Conservation (phyloP, 2,329 filamentous ascomycete genomes). For the Diaporthe humulicola region DNA sequence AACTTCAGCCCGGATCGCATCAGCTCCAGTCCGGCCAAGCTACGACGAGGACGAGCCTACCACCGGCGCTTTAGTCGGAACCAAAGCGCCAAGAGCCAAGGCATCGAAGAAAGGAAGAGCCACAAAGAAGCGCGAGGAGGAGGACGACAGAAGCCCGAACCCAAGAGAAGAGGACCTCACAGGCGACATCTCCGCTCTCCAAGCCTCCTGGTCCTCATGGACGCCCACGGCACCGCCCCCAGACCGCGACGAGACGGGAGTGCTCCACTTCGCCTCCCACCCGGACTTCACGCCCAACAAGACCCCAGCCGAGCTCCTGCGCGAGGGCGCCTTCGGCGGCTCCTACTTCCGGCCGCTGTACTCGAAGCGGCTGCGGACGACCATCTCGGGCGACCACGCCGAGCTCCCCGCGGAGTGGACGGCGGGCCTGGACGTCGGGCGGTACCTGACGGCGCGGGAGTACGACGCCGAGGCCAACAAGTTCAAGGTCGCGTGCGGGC, state of each 20-base stretch:
- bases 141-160: neutral
- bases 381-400: constrained; percentile 59
- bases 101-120: neutral
- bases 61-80: neutral
- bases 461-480: constrained; percentile 66
- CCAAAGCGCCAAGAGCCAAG: neutral
- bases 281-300: constrained; percentile 65
- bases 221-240: constrained; percentile 53
- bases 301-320: constrained; percentile 63
- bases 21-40: constrained; percentile 48
- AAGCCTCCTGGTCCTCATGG: constrained; percentile 59
- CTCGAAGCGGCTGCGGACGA: constrained; percentile 56
- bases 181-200: constrained; percentile 43
- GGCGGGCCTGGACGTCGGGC: constrained; percentile 52
- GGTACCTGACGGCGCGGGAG: constrained; percentile 53
- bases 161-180: neutral
- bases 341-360: constrained; percentile 63
- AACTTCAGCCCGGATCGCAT: constrained; percentile 62
- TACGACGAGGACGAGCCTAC: constrained; percentile 53
- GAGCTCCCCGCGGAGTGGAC: constrained; percentile 61
- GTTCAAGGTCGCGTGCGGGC: constrained; percentile 64
- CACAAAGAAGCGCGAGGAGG: neutral
- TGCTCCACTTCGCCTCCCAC: constrained; percentile 60
- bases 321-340: constrained; percentile 66
- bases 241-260: constrained; percentile 55